Evolutionary conservation across 805 yeast species (phyloP).

Genomic region (Lachancea nothofagi): DNA sequence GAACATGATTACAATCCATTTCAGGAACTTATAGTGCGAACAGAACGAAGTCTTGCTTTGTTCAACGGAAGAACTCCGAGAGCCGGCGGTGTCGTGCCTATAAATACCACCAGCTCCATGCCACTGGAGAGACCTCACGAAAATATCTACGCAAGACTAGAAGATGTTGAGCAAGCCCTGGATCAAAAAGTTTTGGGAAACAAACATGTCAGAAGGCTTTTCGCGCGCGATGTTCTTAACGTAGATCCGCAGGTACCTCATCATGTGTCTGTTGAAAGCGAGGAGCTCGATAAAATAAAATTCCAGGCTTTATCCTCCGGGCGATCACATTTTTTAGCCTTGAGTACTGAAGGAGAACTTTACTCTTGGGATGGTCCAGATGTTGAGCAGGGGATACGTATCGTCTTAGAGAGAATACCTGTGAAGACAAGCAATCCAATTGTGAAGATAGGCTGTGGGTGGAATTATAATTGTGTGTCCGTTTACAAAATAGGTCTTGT

Average conservation of each 20-base stretch:
- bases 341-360: constrained; percentile 44
- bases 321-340: constrained; percentile 55
- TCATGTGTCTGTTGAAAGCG: constrained; percentile 13
- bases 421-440: constrained; percentile 31
- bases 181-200: constrained; percentile 24
- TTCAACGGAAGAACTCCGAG: constrained; percentile 8
- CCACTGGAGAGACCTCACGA: constrained; percentile 23
- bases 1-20: constrained; percentile 34
- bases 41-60: constrained; percentile 21
- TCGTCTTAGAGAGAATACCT: constrained; percentile 35
- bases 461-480: constrained; percentile 53
- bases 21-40: constrained; percentile 20
- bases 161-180: constrained; percentile 18
- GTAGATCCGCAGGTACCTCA: constrained; percentile 12
- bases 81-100: constrained; percentile 15
- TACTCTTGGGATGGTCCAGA: constrained; percentile 58
- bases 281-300: constrained; percentile 24
- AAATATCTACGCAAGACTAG: constrained; percentile 26
- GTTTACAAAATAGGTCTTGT: constrained; percentile 49
- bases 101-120: constrained; percentile 20
- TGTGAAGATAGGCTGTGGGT: constrained; percentile 55
- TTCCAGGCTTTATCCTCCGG: constrained; percentile 56
- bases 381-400: constrained; percentile 39
- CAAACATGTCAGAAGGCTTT: constrained; percentile 26
- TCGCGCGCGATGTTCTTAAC: constrained; percentile 25